These are phyloP conservation scores for Fusarium haematococcum DNA, from an alignment of 2,329 filamentous ascomycete species.

Conservation along the genomic window DNA sequence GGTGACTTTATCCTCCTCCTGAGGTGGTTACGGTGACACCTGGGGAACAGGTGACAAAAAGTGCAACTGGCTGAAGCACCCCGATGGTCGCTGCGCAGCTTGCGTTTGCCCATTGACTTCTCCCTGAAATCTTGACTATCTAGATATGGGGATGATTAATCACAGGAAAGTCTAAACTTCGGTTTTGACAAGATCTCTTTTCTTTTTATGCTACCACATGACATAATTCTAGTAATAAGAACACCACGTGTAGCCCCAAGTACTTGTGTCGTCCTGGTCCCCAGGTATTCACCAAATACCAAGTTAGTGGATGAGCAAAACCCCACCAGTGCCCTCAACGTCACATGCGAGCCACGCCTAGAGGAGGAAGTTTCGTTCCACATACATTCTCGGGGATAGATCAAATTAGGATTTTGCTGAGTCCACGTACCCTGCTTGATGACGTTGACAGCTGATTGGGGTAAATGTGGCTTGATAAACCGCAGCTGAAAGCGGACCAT, in stretches of 20 bases:
- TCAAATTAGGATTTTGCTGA: background rate
- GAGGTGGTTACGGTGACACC: background rate
- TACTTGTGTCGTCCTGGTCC: background rate
- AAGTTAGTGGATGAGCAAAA: background rate
- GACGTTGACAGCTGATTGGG: background rate
- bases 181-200: background rate
- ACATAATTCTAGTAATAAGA: background rate
- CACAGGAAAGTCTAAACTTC: background rate
- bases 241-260: background rate
- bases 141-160: background rate
- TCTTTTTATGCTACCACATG: background rate
- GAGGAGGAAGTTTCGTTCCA: background rate
- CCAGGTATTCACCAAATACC: background rate
- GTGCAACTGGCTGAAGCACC: background rate
- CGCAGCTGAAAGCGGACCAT: background rate
- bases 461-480: background rate
- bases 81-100: background rate
- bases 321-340: background rate
- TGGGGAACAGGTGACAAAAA: background rate
- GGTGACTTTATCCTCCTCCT: background rate
- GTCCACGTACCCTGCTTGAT: background rate
- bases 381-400: background rate
- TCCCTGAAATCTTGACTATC: background rate
- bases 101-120: background rate
- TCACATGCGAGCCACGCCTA: background rate